Evolutionary conservation across 1,284 basidiomycete genomes (phyloP), one percentile per base, ranked within the genome.

Genomic region (Sporisorium iseilematis-ciliati): DNA sequence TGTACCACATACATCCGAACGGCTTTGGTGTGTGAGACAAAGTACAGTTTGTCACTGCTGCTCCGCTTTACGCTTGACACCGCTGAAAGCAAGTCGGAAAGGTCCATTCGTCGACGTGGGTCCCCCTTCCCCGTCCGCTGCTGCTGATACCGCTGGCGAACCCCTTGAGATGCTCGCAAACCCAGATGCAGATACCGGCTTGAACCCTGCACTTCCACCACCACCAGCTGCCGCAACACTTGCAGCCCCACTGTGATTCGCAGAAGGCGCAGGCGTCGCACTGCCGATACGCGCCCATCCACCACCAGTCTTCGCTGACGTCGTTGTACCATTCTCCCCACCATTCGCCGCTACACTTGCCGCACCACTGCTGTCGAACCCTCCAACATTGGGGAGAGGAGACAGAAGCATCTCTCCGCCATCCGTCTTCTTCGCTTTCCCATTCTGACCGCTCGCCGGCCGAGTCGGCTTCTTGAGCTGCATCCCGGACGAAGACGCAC

Each of bases 261-360:
- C 29, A 2, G 16, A 4, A 0, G 65, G 57, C n/a, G 65, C 71
- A 11, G 65, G 71, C 1, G 71, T 74, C 8, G 71, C 71, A 33
- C 71, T 74, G 20, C 71, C 65, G 25, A 74, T 63, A 31, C 65
- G 55, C 6, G 71, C 60, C 71, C 71, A 74, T 31, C 71, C 70
- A 33, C 70, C 71, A 14, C 71, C 65, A 3, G 55, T 18, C 40
- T 62, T 63, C 12, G 49, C 58, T 23, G 55, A 41, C 12, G 50
- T 60, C n/a, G 55, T 35, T 5, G 50, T 53, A 7, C 43, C 63
- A 1, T 25, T 42, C 6, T 29, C 64, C 18, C 58, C 65, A 1
- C 58, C 65, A 43, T 45, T 55, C 18, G 40, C 56, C 41, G 40
- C n/a, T 2, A 35, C 53, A 25, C 55, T 54, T 4, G 38, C 48